phyloP scores from a whole-genome alignment of 805 yeast genomes.

The Torulaspora microellipsoides region DNA sequence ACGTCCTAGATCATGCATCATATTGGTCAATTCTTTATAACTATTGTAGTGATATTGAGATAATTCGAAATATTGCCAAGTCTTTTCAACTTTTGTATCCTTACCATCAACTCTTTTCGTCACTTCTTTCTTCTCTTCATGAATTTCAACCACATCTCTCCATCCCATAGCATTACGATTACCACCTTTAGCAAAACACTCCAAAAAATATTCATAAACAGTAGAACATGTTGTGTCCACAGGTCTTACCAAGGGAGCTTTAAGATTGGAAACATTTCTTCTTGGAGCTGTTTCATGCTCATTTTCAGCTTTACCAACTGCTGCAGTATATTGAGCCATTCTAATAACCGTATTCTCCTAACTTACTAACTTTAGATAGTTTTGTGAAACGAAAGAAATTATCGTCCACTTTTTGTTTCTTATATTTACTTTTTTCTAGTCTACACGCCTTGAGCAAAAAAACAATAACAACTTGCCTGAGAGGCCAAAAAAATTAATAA shows the following conservation, averaged over 20 bases:
- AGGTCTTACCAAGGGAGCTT: conserved; percentile 57
- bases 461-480: too few species aligned
- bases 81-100: conserved; percentile 65
- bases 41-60: conserved; percentile 65
- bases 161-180: conserved; percentile 60
- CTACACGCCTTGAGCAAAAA: too few species aligned
- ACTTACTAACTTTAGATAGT: too few species aligned
- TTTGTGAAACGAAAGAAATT: too few species aligned
- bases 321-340: conserved; percentile 40
- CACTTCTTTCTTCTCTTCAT: conserved; percentile 69
- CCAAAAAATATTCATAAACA: conserved; percentile 62
- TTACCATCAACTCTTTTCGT: conserved; percentile 77
- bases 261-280: conserved; percentile 42
- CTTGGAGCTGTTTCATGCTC: conserved; percentile 82
- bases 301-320: conserved; percentile 62
- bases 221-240: conserved; percentile 58
- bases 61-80: conserved; percentile 82
- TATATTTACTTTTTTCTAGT: too few species aligned
- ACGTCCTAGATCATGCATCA: conserved; percentile 55
- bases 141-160: conserved; percentile 71
- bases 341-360: background rate
- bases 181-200: conserved; percentile 56
- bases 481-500: too few species aligned
- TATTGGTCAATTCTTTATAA: conserved; percentile 50
- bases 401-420: too few species aligned